These are phyloP conservation scores for Ascocoryne sarcoides DNA, from an alignment of 2,329 filamentous ascomycete species.

Conservation along the genomic window DNA sequence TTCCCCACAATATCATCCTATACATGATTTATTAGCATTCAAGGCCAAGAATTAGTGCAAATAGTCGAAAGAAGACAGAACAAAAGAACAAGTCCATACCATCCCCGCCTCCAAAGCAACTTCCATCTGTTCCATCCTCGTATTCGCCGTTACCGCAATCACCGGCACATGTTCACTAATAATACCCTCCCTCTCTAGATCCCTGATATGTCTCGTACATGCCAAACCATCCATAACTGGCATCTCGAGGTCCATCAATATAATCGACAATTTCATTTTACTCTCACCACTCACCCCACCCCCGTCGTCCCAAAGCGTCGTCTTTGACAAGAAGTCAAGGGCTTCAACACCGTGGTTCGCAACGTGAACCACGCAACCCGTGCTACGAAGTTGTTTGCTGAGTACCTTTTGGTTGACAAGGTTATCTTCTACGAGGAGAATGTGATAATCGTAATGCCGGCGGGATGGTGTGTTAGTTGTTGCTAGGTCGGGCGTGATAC, in stretches of 20 bases:
- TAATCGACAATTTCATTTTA: constrained; percentile 44
- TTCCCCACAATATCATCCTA: constrained; percentile 68
- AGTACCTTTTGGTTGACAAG: constrained; percentile 57
- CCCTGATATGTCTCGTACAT: constrained; percentile 33
- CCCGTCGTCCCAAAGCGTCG: constrained; percentile 42
- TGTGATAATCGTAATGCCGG: constrained; percentile 18
- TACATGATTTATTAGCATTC: not conserved
- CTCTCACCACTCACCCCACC: constrained; percentile 11
- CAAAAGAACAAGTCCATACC: constrained; percentile 41
- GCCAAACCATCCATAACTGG: constrained; percentile 40
- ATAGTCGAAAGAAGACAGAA: not conserved
- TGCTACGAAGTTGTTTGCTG: constrained; percentile 49
- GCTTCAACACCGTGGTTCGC: constrained; percentile 57
- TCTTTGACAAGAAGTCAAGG: constrained; percentile 45
- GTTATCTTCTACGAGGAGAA: constrained; percentile 59
- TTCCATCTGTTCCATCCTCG: constrained; percentile 33
- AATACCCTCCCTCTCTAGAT: constrained; percentile 30
- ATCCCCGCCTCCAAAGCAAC: constrained; percentile 39
- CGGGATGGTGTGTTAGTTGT: not conserved
- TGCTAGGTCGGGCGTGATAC: not conserved
- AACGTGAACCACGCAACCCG: constrained; percentile 50
- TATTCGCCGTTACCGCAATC: constrained; percentile 40
- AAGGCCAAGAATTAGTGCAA: not conserved
- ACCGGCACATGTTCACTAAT: constrained; percentile 42
- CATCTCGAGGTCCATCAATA: constrained; percentile 42